Base-by-base conservation (phyloP, 805 yeast genomes). In the Metschnikowia lochheadii region DNA sequence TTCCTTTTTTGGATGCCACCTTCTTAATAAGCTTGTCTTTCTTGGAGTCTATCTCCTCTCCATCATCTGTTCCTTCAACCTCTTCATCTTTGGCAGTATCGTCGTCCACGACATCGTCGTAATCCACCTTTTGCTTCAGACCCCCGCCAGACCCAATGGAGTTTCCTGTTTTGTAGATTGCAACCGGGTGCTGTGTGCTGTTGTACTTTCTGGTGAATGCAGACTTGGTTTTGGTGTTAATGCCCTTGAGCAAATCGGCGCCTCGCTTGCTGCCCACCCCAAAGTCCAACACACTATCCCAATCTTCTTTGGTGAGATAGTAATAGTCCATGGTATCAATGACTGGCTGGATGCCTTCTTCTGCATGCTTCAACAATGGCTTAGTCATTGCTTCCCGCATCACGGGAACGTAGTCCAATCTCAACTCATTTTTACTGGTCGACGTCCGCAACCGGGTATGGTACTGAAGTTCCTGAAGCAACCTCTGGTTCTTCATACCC, bases 181-280 rank as follows among this genome's bases (percentile, higher is more conserved):
- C 89, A 1, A 85, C 82, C 1, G 98, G 98, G 69, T 94, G 99
- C 7, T 81, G 70, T 50, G 65, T 69, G 8, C 81, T 65, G 63
- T 94, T 94, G 67, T 94, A 94, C 55, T 78, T 82, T 57, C 96
- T 77, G 0, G 99, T 94, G 67, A 94, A 89, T 6, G 88, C 87
- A 5, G 92, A 73, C 65, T 94, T 95, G 14, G 82, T 82, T n/a
- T 83, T 76, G 1, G 96, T 79, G 8, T 92, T 82, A 4, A 92
- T 77, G 59, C 80, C 78, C 66, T 88, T 88, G 49, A 78, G 57
- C 10, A 70, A 56, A 0, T 64, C 60, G 6, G 78, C 80, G 49
- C 75, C 69, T 32, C 65, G 65, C n/a, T 52, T 37, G 15, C 48
- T 44, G 0, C 96, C 96, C 11, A 90, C 84, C 15, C 89, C 85